Evolutionary conservation across 2,329 filamentous ascomycete species (phyloP).

Genomic region (Aureobasidium sp.): DNA sequence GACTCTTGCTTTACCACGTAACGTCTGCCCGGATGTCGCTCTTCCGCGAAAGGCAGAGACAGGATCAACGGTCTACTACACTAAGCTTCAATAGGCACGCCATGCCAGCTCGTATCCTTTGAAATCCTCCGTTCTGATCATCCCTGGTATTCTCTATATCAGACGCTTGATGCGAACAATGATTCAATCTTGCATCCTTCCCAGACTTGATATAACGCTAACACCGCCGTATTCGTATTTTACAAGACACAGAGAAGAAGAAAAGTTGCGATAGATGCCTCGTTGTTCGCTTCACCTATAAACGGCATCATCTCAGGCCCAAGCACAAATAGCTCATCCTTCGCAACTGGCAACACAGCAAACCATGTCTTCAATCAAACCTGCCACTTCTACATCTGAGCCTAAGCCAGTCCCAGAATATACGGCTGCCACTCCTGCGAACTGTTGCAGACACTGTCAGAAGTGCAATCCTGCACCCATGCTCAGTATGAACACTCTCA

Average conservation of each 20-base stretch:
- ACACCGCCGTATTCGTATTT: not conserved
- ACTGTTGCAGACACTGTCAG: not conserved
- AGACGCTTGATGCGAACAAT: not conserved
- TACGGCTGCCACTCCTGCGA: not conserved
- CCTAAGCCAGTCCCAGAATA: not conserved
- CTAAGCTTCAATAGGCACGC: not conserved
- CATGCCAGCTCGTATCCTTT: not conserved
- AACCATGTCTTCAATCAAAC: not conserved
- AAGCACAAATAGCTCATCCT: not conserved
- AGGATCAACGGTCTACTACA: not conserved
- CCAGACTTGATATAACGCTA: not conserved
- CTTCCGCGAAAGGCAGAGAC: not conserved
- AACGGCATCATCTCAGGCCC: not conserved
- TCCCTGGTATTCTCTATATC: not conserved
- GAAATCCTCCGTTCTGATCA: not conserved
- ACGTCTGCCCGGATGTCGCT: not conserved
- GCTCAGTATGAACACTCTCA: not conserved
- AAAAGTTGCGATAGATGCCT: not conserved
- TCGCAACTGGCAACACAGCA: not conserved
- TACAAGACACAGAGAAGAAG: not conserved
- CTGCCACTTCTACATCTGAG: not conserved
- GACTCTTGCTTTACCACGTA: not conserved
- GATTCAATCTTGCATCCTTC: not conserved
- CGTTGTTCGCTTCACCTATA: not conserved
- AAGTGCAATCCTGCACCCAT: not conserved